Percentiles rank a stretch among this genome's conserved stretches.
Evolutionary conservation across 2,329 filamentous ascomycete species (phyloP).

Genomic region (Xylaria sp.): DNA sequence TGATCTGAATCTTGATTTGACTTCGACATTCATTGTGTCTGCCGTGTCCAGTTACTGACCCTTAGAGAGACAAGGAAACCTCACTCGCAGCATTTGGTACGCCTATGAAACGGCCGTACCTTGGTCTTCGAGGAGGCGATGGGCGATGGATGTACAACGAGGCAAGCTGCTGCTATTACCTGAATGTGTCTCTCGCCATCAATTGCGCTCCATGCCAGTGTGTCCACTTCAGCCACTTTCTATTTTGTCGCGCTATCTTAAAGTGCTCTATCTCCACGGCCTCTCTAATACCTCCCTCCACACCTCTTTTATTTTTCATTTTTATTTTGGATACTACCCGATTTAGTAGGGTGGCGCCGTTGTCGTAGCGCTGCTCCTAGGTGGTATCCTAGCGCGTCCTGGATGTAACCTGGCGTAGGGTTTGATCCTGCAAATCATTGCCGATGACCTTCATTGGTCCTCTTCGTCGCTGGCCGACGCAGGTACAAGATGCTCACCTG

Average conservation of each 20-base stretch:
- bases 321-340: neutral
- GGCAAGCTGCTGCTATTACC: neutral
- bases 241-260: neutral
- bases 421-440: conserved; percentile 24
- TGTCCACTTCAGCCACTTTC: neutral
- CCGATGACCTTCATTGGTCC: conserved; percentile 23
- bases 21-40: neutral
- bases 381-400: conserved; percentile 13
- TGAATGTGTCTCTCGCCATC: neutral
- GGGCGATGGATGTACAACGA: neutral
- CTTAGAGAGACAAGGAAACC: neutral
- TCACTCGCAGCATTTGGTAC: neutral
- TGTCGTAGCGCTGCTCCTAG: conserved; percentile 7
- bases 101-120: neutral
- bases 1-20: conserved; percentile 10
- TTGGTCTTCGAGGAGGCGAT: neutral
- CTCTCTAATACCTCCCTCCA: neutral
- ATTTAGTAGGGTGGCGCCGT: neutral
- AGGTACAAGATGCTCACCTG: conserved; percentile 32
- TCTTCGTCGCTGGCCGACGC: conserved; percentile 31
- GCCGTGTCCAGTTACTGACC: neutral
- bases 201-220: neutral
- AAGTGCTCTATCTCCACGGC: neutral
- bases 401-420: conserved; percentile 16
- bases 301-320: too few relatives aligned